Conservation (phyloP, 176 grass and related monocot genomes). For the Carex kokanica region DNA sequence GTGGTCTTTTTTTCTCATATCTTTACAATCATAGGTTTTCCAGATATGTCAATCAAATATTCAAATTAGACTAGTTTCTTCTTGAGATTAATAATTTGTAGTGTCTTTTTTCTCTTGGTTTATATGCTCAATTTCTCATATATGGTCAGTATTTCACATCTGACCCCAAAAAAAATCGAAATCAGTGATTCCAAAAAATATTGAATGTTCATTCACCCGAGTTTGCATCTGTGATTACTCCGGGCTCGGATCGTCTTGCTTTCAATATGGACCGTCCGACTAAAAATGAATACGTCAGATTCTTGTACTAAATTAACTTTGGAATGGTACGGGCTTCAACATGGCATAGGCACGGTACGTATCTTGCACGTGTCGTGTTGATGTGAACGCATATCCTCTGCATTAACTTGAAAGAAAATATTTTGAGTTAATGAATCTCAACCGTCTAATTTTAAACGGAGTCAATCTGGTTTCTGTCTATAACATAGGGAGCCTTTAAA, state of each 20-base stretch:
- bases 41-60: slow-evolving; percentile 14
- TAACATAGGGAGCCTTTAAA: no score
- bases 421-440: no score
- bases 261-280: neutral
- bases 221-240: neutral
- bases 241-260: neutral
- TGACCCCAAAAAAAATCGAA: neutral
- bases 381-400: no score
- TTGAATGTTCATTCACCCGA: neutral
- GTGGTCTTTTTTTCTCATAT: slow-evolving; percentile 24
- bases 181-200: neutral
- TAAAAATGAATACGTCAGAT: neutral
- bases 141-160: neutral
- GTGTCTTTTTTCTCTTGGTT: neutral
- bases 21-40: slow-evolving; percentile 21
- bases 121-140: neutral
- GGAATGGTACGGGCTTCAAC: no score
- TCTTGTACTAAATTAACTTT: no score
- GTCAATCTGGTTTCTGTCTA: no score
- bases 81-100: neutral
- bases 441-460: no score
- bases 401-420: no score
- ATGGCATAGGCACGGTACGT: no score
- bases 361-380: no score
- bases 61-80: slow-evolving; percentile 19